These are phyloP conservation scores for Plenodomus biglobosus DNA, from an alignment of 2,329 filamentous ascomycete genomes.

Conservation along the genomic window DNA sequence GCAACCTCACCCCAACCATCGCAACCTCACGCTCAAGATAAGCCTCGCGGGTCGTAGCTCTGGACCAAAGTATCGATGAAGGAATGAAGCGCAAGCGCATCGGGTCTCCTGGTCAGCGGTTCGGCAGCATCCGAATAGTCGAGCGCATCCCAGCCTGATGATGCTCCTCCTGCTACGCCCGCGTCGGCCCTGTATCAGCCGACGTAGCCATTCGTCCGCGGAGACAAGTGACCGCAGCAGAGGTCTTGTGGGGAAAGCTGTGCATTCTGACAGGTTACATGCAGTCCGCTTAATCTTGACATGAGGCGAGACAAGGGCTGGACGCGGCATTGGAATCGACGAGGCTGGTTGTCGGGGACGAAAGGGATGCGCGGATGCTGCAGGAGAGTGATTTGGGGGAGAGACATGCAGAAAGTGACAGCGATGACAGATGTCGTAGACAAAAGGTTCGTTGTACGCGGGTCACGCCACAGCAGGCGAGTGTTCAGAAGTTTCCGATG, in stretches of 20 bases:
- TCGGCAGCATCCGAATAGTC: conserved; percentile 36
- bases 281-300: not conserved
- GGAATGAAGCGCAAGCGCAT: conserved; percentile 26
- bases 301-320: conserved; percentile 6
- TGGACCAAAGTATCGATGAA: not conserved
- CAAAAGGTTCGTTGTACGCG: conserved; percentile 12
- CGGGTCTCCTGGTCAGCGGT: conserved; percentile 18
- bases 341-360: conserved; percentile 2
- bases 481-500: conserved; percentile 6
- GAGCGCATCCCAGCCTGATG: conserved; percentile 6
- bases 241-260: not conserved
- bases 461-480: conserved; percentile 18
- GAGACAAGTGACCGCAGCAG: not conserved
- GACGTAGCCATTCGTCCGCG: not conserved
- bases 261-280: not conserved
- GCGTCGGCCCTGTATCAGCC: not conserved
- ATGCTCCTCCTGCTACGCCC: not conserved
- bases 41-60: conserved; percentile 25
- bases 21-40: conserved; percentile 27
- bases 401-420: conserved; percentile 25
- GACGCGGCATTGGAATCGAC: conserved; percentile 8
- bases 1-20: conserved; percentile 31
- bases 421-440: conserved; percentile 12
- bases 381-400: conserved; percentile 8
- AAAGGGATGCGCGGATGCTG: not conserved